Conservation (phyloP, 768 basidiomycete genomes). For the Tulasnella sp. region DNA sequence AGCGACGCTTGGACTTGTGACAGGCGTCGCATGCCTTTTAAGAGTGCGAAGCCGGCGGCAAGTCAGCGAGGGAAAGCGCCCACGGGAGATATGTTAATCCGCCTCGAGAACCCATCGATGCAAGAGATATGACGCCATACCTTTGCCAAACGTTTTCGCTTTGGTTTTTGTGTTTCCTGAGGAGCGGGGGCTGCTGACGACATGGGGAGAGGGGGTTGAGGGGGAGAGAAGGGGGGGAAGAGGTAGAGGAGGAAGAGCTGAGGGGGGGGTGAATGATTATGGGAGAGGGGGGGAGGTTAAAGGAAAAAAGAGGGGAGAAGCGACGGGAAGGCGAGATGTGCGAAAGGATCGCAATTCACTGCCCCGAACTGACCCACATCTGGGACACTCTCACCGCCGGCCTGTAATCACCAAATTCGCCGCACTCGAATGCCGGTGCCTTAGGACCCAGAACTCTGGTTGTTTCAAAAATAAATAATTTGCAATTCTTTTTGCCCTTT, state of each 20-base stretch:
- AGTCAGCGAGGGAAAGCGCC: constrained; percentile 11
- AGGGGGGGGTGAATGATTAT: background rate
- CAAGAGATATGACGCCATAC: constrained; percentile 34
- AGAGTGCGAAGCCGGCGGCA: constrained; percentile 7
- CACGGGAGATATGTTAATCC: constrained; percentile 10
- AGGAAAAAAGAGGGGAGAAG: constrained; percentile 7
- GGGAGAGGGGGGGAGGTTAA: background rate
- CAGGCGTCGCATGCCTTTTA: constrained; percentile 70
- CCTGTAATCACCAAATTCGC: constrained; percentile 11
- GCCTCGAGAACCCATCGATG: background rate
- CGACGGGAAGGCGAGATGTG: background rate
- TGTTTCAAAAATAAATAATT: constrained; percentile 3
- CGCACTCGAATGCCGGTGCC: constrained; percentile 8
- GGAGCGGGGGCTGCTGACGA: background rate
- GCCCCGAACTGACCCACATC: background rate
- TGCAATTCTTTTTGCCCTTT: constrained; percentile 8
- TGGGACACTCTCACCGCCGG: constrained; percentile 6
- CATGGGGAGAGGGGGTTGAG: background rate
- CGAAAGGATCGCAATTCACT: constrained; percentile 11
- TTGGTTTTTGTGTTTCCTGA: constrained; percentile 29
- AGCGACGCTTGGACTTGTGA: constrained; percentile 79
- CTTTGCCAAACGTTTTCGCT: constrained; percentile 54
- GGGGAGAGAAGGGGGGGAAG: background rate
- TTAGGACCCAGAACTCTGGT: background rate
- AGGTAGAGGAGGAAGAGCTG: background rate